Conservation (phyloP, 2,329 filamentous ascomycete species). For the Cercospora janseana region DNA sequence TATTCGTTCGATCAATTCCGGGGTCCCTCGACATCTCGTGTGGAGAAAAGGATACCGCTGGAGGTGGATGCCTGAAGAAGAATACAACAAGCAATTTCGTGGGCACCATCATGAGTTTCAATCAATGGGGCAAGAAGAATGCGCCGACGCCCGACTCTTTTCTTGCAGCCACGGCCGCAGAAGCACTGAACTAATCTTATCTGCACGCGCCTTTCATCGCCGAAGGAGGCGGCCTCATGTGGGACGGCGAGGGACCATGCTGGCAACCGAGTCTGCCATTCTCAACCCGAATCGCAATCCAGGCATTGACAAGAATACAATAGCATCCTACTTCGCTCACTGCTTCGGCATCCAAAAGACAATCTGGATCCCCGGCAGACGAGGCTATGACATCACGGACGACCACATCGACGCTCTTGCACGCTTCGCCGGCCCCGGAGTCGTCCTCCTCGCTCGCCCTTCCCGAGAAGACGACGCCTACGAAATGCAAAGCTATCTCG, state of each 20-base stretch:
- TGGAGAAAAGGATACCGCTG: constrained; percentile 12
- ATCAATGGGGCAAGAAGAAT: constrained; percentile 24
- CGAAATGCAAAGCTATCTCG: constrained; percentile 7
- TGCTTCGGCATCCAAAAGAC: constrained; percentile 22
- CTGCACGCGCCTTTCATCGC: constrained; percentile 16
- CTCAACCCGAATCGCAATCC: constrained; percentile 26
- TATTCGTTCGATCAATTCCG: constrained; percentile 17
- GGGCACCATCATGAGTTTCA: constrained; percentile 23
- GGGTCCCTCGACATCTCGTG: constrained; percentile 13
- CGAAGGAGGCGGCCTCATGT: constrained; percentile 22
- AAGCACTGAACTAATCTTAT: constrained; percentile 10
- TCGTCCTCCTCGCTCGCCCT: constrained; percentile 17
- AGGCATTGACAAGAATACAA: constrained; percentile 14
- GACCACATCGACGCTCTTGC: constrained; percentile 25
- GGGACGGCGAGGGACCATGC: constrained; percentile 24
- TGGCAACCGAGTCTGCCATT: constrained; percentile 24
- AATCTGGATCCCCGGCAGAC: constrained; percentile 22
- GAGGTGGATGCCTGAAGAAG: constrained; percentile 5
- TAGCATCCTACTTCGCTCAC: constrained; percentile 15
- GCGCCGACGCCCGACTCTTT: constrained; percentile 16
- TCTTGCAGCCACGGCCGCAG: constrained; percentile 15
- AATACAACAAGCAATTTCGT: constrained; percentile 11
- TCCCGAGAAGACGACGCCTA: neutral
- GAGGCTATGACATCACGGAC: constrained; percentile 23
- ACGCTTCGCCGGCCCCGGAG: constrained; percentile 17